Evolutionary conservation across 805 yeast species (phyloP), one percentile per base, ranked within the genome.

Genomic region (Teunomyces pallodes): DNA sequence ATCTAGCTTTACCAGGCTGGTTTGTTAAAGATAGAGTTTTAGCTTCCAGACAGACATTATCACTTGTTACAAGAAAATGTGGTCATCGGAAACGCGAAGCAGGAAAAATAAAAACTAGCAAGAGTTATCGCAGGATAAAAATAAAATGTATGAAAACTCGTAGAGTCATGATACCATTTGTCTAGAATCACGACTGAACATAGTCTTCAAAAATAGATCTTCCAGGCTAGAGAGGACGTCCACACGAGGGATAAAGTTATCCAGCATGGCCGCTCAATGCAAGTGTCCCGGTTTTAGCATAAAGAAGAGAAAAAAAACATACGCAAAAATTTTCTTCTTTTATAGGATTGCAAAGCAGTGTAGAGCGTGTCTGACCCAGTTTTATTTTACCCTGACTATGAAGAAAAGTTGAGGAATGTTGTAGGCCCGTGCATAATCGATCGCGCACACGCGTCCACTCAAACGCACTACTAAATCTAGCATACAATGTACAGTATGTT

Each of bases 191-290:
- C 50, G 42, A 47, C 54, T 49, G 54, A 54, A 52, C 52, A 45
- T 45, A 43, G 49, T 30, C 36, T 42, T 36, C 45, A 42, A 10
- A 10, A 20, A 10, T 50, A 45, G 36, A 38, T 55, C 55, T 55
- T 31, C 45, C 59, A 46, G 49, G 55, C 54, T 44, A 52, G 50
- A 52, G 59, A 54, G 58, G 47, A 51, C 56, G 45, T 29, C 36
- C 56, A 52, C 50, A 50, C 52, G 53, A 50, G 54, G 52, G 59
- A 51, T 43, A 32, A 45, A 40, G 6, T 5, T 14, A 32, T 45
- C 57, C 59, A 43, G 55, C 55, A 44, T 51, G 54, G 33, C 40
- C 52, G 59, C 55, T 52, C 57, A 52, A 39, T 46, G 45, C 43
- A 53, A 48, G 36, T 39, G 50, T 48, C 52, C 52, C 42, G 52